Evolutionary conservation across 2,329 filamentous ascomycete genomes (phyloP).

Genomic region (Thielaviopsis cerberus): DNA sequence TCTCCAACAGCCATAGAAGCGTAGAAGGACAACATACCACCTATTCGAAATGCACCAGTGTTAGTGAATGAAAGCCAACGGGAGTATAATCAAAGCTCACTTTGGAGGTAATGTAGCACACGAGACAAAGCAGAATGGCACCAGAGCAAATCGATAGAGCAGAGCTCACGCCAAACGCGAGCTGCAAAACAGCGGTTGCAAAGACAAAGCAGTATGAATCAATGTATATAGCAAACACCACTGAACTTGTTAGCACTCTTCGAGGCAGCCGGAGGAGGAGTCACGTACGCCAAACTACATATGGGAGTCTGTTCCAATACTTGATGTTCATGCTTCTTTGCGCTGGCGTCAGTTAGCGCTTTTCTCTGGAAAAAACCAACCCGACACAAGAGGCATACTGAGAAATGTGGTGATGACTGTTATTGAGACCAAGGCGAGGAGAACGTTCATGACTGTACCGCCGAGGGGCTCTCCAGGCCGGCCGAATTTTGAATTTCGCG

Average conservation of each 20-base stretch:
- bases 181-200: constrained; percentile 35
- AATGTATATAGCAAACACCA: constrained; percentile 39
- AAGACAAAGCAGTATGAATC: constrained; percentile 44
- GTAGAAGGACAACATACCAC: constrained; percentile 2
- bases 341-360: neutral
- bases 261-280: no score
- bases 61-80: neutral
- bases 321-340: constrained; percentile 11
- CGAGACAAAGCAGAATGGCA: constrained; percentile 40
- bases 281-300: constrained; percentile 26
- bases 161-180: constrained; percentile 36
- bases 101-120: constrained; percentile 46
- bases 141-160: constrained; percentile 33
- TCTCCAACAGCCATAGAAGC: neutral
- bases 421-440: constrained; percentile 19
- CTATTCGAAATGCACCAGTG: neutral
- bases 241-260: constrained; percentile 18
- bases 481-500: neutral
- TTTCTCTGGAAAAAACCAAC: constrained; percentile 1
- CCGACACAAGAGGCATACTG: constrained; percentile 16
- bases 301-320: constrained; percentile 18
- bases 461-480: constrained; percentile 16
- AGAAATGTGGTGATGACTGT: constrained; percentile 21
- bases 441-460: constrained; percentile 20
- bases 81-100: constrained; percentile 18